Evolutionary conservation across 2,329 filamentous ascomycete species (phyloP).

Genomic region (Phyllosticta capitalensis): DNA sequence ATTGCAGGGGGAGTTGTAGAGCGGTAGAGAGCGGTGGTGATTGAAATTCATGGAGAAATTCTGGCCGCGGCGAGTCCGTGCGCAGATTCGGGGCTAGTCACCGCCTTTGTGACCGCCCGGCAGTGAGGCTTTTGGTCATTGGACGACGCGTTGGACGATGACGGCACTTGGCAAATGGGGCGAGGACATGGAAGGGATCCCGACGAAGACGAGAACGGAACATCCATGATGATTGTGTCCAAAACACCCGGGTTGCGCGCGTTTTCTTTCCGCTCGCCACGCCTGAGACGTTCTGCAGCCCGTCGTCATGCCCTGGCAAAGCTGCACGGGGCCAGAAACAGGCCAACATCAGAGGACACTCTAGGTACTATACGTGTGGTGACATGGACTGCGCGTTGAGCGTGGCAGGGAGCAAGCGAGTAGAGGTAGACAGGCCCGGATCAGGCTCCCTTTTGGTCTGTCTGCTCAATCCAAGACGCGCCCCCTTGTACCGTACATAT

Average conservation of each 20-base stretch:
- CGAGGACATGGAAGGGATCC: background rate
- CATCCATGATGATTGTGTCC: background rate
- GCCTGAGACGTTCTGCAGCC: too few relatives aligned
- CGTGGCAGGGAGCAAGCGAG: background rate
- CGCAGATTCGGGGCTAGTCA: background rate
- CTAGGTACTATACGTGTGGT: too few relatives aligned
- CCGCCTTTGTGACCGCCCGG: background rate
- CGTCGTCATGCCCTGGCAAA: too few relatives aligned
- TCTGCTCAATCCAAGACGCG: background rate
- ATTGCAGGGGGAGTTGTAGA: background rate
- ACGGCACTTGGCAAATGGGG: background rate
- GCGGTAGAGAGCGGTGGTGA: background rate
- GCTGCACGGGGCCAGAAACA: too few relatives aligned
- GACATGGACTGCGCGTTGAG: background rate
- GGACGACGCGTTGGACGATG: background rate
- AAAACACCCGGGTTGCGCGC: too few relatives aligned
- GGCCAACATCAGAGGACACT: too few relatives aligned
- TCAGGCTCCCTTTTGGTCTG: background rate
- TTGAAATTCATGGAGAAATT: slow-evolving; percentile 2
- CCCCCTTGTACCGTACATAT: background rate
- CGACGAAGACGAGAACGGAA: background rate
- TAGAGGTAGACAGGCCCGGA: background rate
- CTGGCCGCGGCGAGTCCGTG: background rate
- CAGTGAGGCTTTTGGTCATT: background rate
- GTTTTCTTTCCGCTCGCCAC: too few relatives aligned